Base-by-base conservation (phyloP, 83 land plant species). In the Larix sibirica region DNA sequence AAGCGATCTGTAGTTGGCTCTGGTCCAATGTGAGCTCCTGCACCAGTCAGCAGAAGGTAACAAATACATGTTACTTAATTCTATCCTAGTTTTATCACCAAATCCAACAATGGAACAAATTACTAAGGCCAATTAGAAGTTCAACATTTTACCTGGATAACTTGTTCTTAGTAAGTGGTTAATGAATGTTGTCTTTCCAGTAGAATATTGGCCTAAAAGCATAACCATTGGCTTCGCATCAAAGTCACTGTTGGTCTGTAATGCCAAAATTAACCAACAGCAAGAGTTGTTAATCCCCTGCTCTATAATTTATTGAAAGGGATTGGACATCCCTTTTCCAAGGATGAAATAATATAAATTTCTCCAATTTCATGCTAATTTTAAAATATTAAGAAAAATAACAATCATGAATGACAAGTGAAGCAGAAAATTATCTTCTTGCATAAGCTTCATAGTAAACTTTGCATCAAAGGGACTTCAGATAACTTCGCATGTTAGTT, bases 1-100 rank as follows among this genome's bases (percentile, higher is more conserved):
- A 97, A 97, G 82, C 98, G 91, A 80, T 97, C 99, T 7, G 99
- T 97, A 62, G 99, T 97, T 61, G 99, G 99, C 88, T 97, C 99
- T 54, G 99, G 99, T 86, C 99, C 99, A 86, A 97, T 97, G 80
- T 97, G 99, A 75, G 99, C 95, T 59, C 99, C 99, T 96, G 85
- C 36, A 62, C 26, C 42, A 73, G 65, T 40, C 23, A 38, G 21
- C 80, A n/a, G 47, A 28, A 42, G n/a, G 23, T 18, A 67, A 81
- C 77, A 17, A 71, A 50, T 60, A 26, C 13, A 65, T 33, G 62
- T 26, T 38, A 64, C 60, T 23, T 21, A 73, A 31, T 24, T 18
- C 24, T 82, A 23, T 26, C 47, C 80, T 79, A 66, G 20, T 17
- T 59, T 1, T 13, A 78, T 63, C 6, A 73, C 23, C 79, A 69